Evolutionary conservation across 2,329 filamentous ascomycete species (phyloP), one percentile per base, ranked within the genome.

Genomic region (Corynespora cassiicola): DNA sequence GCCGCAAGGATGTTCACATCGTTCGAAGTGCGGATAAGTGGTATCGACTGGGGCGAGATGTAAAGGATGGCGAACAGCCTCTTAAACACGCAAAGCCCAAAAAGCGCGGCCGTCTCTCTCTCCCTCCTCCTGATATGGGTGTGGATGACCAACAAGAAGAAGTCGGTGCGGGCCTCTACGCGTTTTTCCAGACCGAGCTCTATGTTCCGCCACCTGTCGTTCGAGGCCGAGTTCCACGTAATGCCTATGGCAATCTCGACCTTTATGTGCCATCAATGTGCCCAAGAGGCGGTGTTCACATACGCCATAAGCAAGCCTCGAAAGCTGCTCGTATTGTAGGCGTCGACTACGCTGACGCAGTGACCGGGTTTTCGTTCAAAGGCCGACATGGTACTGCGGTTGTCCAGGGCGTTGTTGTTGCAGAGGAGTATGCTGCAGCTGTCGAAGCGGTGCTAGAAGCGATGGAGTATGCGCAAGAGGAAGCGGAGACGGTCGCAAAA

Each of bases 351-450:
- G 89, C 89, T 2, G 89, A 92, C 20, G 94, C 94, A 0, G 82
- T 99, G 5, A 94, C 86, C 0, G 92, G 92, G 0, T 99, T 97
- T 58, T 78, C 86, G 23, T 99, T 97, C 71, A 85, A 83, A 59
- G 90, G 90, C 1, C 82, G 89, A 3, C 85, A 89, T 39, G 92
- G 92, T 11, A 96, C 90, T 2, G 90, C 94, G 1, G 79, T 96
- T 3, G 71, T 94, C 2, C 79, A 82, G 23, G 94, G 94, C 2
- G 80, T 86, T 1, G 83, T 99, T 1, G 82, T 95, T 1, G 86
- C 90, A 0, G 63, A 70, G 11, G 86, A 92, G 62, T 82, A 84
- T 45, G 77, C 74, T 6, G 88, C 91, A 38, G 90, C 87, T 0
- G 76, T 96, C 0, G 71, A 80, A 40, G 84, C 81, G 4, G 84